A percentile compares a stretch with the other conserved stretches of the same genome.
These are phyloP conservation scores for Capsicum pubescens DNA, from an alignment of 257 asterid species.

Conservation along the genomic window DNA sequence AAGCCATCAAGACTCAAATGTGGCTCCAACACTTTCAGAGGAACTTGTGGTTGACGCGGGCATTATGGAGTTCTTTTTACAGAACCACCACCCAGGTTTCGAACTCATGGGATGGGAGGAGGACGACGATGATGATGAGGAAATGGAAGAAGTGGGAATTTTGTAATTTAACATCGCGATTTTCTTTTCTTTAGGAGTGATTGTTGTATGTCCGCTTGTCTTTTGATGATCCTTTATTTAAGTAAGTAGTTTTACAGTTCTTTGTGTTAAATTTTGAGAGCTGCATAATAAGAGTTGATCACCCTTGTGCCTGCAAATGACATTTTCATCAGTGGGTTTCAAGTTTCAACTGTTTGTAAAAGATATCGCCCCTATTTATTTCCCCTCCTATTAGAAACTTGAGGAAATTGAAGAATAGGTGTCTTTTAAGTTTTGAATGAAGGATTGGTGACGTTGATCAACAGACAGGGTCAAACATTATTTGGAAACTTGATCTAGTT, in stretches of 20 bases:
- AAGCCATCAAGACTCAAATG: neutral
- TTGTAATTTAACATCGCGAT: neutral
- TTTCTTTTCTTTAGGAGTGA: neutral
- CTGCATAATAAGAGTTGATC: slow-evolving; percentile 16
- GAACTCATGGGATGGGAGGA: slow-evolving; percentile 15
- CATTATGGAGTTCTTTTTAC: slow-evolving; percentile 18
- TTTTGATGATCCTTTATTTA: neutral
- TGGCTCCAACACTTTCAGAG: slow-evolving; percentile 18
- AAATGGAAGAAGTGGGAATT: slow-evolving; percentile 12
- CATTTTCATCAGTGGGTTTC: neutral
- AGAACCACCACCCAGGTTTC: slow-evolving; percentile 11
- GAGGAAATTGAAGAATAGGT: no score
- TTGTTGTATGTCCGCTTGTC: neutral
- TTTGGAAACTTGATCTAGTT: no score
- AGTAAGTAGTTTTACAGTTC: neutral
- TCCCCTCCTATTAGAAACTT: neutral
- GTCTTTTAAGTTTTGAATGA: no score
- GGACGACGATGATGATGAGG: slow-evolving; percentile 6
- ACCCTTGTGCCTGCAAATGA: neutral
- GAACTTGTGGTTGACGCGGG: slow-evolving; percentile 12
- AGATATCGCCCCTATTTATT: neutral
- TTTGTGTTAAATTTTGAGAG: neutral
- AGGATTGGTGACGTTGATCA: no score
- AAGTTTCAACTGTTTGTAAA: neutral
- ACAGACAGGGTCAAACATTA: no score